These are phyloP conservation scores for Pythium guiyangense DNA, from an alignment of 352 stramenopile genomes.

Conservation along the genomic window DNA sequence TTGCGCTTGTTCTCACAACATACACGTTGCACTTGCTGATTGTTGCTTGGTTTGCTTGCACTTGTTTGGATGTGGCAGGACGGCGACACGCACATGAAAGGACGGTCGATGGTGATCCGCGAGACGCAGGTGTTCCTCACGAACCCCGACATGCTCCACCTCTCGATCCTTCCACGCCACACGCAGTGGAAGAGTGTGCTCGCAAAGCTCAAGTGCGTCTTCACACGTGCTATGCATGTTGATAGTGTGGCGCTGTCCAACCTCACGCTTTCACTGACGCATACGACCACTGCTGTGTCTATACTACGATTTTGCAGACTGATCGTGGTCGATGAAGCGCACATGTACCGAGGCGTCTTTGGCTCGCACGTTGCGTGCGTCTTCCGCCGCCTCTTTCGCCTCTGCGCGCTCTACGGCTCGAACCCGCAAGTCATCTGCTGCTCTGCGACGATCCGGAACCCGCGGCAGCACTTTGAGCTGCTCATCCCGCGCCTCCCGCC, in stretches of 20 bases:
- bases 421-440: conserved; percentile 92
- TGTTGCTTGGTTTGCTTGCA: no score
- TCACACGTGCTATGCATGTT: no score
- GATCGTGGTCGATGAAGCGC: conserved; percentile 84
- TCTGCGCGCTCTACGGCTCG: conserved; percentile 80
- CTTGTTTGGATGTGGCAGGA: no score
- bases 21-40: no score
- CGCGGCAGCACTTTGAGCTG: conserved; percentile 87
- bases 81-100: conserved; percentile 92
- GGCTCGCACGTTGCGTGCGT: conserved; percentile 83
- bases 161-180: conserved; percentile 94
- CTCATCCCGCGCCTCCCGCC: conserved; percentile 79
- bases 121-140: conserved; percentile 95
- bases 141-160: conserved; percentile 98
- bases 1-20: no score
- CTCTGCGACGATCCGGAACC: conserved; percentile 95
- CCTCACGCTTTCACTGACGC: no score
- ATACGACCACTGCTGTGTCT: no score
- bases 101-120: conserved; percentile 78
- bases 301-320: conserved; percentile 24
- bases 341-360: conserved; percentile 94
- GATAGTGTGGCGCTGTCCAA: no score
- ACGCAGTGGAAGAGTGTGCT: conserved; percentile 88
- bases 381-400: conserved; percentile 86
- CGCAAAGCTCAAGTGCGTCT: conserved; percentile 75